phyloP scores from a whole-genome alignment of 1,284 basidiomycete species.

The Trametes hirsuta region DNA sequence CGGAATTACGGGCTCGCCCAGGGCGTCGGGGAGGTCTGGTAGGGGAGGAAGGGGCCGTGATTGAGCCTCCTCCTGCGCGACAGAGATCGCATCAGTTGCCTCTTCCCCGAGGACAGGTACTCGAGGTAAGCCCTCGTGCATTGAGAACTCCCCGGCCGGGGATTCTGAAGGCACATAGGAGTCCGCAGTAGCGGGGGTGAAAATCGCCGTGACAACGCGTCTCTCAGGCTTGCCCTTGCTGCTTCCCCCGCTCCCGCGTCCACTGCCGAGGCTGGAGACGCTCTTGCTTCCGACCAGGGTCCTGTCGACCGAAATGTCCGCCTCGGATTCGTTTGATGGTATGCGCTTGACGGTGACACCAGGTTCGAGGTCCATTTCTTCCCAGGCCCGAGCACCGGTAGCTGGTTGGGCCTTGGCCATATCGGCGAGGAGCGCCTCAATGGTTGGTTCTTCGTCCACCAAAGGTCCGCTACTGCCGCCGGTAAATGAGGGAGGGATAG shows the following conservation, averaged over 20 bases:
- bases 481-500: slow-evolving; percentile 20
- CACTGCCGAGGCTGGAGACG: slow-evolving; percentile 21
- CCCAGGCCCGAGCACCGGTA: slow-evolving; percentile 47
- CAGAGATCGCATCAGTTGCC: background rate
- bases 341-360: slow-evolving; percentile 43
- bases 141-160: no score
- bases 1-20: background rate
- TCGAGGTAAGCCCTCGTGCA: background rate
- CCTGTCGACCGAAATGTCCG: slow-evolving; percentile 6
- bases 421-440: slow-evolving; percentile 49
- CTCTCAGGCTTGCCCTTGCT: slow-evolving; percentile 30
- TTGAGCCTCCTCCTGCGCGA: slow-evolving; percentile 5
- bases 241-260: slow-evolving; percentile 27
- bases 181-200: slow-evolving; percentile 14
- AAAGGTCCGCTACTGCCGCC: slow-evolving; percentile 10
- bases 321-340: slow-evolving; percentile 16
- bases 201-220: slow-evolving; percentile 38
- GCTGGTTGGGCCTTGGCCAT: slow-evolving; percentile 17
- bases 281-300: slow-evolving; percentile 18
- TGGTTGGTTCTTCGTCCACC: slow-evolving; percentile 43
- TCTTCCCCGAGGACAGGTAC: background rate
- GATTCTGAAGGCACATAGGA: background rate
- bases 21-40: background rate
- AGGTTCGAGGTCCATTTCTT: slow-evolving; percentile 38
- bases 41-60: slow-evolving; percentile 5